Conservation (phyloP, 495 filamentous ascomycete genomes). For the Neurospora sp. region DNA sequence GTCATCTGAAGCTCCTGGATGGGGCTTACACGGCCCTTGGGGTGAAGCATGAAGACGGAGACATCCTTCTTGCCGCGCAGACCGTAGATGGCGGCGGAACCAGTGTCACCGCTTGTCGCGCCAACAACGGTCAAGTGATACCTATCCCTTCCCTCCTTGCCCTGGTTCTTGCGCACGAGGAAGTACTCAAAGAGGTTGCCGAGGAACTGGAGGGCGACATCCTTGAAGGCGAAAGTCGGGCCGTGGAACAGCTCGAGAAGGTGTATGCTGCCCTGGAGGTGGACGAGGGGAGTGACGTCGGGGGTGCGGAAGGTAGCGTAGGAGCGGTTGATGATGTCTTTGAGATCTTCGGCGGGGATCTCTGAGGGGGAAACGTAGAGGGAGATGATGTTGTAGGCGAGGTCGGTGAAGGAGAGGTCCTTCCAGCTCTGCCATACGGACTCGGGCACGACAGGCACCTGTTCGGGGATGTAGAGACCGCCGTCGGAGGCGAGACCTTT, state of each 20-base stretch:
- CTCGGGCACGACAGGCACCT: constrained; percentile 53
- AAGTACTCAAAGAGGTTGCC: constrained; percentile 98
- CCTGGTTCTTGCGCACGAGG: constrained; percentile 68
- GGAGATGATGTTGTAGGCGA: constrained; percentile 64
- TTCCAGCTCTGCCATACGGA: constrained; percentile 58
- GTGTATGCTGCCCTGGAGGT: constrained; percentile 62
- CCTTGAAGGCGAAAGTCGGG: constrained; percentile 94
- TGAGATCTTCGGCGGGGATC: constrained; percentile 71
- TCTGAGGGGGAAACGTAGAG: constrained; percentile 76
- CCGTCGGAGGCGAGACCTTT: constrained; percentile 85
- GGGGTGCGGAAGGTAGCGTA: constrained; percentile 79
- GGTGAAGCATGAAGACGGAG: constrained; percentile 80
- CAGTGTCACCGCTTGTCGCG: constrained; percentile 89
- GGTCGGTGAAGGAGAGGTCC: constrained; percentile 64
- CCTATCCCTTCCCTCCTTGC: constrained; percentile 58
- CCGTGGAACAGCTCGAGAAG: constrained; percentile 95
- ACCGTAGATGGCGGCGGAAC: constrained; percentile 94
- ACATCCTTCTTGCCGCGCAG: constrained; percentile 95
- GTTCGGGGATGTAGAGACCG: constrained; percentile 82
- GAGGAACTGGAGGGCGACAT: constrained; percentile 80
- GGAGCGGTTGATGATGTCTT: constrained; percentile 63
- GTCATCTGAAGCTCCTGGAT: constrained; percentile 97
- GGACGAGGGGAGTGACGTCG: constrained; percentile 62
- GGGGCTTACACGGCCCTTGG: constrained; percentile 70
- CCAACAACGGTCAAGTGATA: constrained; percentile 86